These are phyloP conservation scores for Brassica balearica DNA, from an alignment of 441 rosid species.

Conservation along the genomic window DNA sequence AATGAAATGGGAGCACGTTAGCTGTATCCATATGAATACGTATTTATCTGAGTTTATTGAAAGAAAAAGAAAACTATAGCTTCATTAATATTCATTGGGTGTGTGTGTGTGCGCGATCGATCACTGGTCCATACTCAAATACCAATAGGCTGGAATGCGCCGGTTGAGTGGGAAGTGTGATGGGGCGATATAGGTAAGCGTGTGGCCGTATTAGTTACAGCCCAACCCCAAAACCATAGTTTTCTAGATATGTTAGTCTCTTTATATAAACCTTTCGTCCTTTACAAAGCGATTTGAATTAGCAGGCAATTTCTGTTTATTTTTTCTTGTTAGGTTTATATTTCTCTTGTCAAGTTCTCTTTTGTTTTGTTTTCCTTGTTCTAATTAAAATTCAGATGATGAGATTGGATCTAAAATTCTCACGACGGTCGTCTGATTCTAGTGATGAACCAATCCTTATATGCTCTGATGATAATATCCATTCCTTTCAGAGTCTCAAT, in stretches of 20 bases:
- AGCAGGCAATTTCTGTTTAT: too few relatives aligned
- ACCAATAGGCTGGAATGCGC: neutral
- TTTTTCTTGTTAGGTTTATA: too few relatives aligned
- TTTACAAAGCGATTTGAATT: neutral
- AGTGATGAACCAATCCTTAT: constrained; percentile 33
- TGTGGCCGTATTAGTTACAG: neutral
- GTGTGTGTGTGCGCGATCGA: too few relatives aligned
- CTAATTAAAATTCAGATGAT: neutral
- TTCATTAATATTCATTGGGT: too few relatives aligned
- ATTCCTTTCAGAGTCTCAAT: neutral
- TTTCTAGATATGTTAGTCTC: neutral
- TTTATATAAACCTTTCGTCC: neutral
- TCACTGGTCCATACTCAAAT: neutral
- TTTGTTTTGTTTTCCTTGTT: neutral
- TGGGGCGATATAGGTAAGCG: neutral
- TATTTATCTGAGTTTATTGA: neutral
- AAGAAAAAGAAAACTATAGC: neutral
- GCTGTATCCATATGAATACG: neutral
- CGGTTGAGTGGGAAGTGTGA: too few relatives aligned
- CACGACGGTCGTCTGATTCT: constrained; percentile 36
- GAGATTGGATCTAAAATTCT: constrained; percentile 33
- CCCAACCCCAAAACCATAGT: neutral
- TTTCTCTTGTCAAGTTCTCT: too few relatives aligned
- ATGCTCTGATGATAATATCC: constrained; percentile 16
- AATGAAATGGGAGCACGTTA: constrained; percentile 33